phyloP scores from a whole-genome alignment of 2,329 filamentous ascomycete species.

The Beauveria australis region DNA sequence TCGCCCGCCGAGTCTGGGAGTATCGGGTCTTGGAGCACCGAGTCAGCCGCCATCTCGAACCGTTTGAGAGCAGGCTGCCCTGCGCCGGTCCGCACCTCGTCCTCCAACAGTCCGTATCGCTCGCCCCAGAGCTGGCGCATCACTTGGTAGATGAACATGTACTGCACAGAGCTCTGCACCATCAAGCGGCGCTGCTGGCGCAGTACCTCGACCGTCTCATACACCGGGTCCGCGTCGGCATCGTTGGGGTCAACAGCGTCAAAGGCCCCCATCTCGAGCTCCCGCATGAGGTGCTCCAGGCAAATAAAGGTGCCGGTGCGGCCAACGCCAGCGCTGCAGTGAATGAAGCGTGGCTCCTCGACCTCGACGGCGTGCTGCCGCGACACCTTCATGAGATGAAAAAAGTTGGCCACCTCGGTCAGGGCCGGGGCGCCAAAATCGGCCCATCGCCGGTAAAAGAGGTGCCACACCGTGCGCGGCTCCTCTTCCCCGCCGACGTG shows the following conservation, averaged over 20 bases:
- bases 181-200: slow-evolving; percentile 87
- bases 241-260: slow-evolving; percentile 26
- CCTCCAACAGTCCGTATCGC: slow-evolving; percentile 40
- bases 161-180: slow-evolving; percentile 86
- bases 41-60: slow-evolving; percentile 40
- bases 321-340: slow-evolving; percentile 88
- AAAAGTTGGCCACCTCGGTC: slow-evolving; percentile 58
- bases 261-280: slow-evolving; percentile 68
- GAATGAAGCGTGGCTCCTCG: slow-evolving; percentile 62
- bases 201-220: slow-evolving; percentile 68
- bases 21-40: slow-evolving; percentile 35
- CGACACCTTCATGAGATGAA: slow-evolving; percentile 62
- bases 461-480: slow-evolving; percentile 65
- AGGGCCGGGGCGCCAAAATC: slow-evolving; percentile 77
- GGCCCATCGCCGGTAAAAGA: slow-evolving; percentile 81
- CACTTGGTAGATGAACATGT: slow-evolving; percentile 81
- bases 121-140: slow-evolving; percentile 67
- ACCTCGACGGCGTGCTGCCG: slow-evolving; percentile 45
- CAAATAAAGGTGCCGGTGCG: slow-evolving; percentile 93
- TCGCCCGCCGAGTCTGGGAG: slow-evolving; percentile 17
- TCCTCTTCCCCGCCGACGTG: slow-evolving; percentile 37
- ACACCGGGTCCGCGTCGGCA: slow-evolving; percentile 54
- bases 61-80: slow-evolving; percentile 45
- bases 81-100: slow-evolving; percentile 21
- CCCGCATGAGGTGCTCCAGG: slow-evolving; percentile 80